Evolutionary conservation across 208 protist genomes (phyloP), one percentile per base, ranked within the genome.

Genomic region (Crithidia brevicula): DNA sequence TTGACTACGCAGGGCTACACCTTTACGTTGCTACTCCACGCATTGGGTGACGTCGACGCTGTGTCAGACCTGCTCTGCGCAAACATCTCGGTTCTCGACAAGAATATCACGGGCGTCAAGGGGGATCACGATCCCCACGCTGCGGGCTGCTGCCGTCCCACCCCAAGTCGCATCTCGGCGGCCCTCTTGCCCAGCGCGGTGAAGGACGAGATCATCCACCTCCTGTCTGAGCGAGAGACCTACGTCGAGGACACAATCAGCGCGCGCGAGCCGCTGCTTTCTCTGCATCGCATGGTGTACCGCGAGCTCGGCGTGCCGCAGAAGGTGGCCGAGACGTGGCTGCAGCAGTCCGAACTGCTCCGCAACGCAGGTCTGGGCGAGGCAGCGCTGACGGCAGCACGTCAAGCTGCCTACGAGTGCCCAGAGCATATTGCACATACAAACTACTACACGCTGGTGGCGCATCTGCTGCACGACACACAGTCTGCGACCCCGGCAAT

Each of bases 401-500:
- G 83, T 11, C 93, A 93, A 50, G 77, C 87, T 0, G 72, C 56
- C 59, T 78, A 77, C 22, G 67, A 71, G 54, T 65, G 69, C 40
- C 69, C 45, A 6, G 62, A 63, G 20, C 61, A 75, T 54, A 54
- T 75, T 15, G 52, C 58, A 18, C 33, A 63, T 60, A 74, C 68
- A 8, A 61, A 63, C 34, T 93, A 94, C 67, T 93, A 92, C 61
- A 73, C 88, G n/a, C 78, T 96, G 16, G 63, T 89, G 3, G 89
- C 96, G 10, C 89, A 97, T 62, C 70, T 98, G 16, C 69, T 97
- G 36, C 84, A 95, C 67, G 92, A 92, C 27, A 89, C 90, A 56
- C 82, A 91, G 23, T 81, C 89, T 5, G 67, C 82, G 4, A 82
- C 79, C 30, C 82, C 91, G 28, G 96, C 94, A 10, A 77, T 98